Conservation (phyloP, 2,329 filamentous ascomycete species). For the Nigrospora sphaerica region DNA sequence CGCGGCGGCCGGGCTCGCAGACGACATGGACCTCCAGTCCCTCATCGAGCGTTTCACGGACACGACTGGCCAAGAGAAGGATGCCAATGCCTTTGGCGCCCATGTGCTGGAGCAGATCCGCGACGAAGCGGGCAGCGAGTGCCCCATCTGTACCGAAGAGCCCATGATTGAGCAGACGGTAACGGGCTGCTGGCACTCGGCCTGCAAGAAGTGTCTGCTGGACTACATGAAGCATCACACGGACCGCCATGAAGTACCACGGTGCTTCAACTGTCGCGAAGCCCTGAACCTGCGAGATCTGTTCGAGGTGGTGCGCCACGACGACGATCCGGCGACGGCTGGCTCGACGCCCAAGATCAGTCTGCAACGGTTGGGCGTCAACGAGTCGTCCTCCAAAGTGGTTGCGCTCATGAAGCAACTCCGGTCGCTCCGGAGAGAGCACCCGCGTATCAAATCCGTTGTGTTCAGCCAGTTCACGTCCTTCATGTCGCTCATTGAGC, state of each 20-base stretch:
- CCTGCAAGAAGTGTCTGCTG: slow-evolving; percentile 88
- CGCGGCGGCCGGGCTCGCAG: slow-evolving; percentile 71
- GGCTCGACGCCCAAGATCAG: slow-evolving; percentile 45
- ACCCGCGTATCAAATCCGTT: slow-evolving; percentile 75
- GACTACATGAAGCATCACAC: slow-evolving; percentile 84
- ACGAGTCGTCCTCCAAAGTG: slow-evolving; percentile 81
- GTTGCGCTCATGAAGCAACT: slow-evolving; percentile 71
- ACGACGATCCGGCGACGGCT: slow-evolving; percentile 44
- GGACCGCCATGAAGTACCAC: slow-evolving; percentile 65
- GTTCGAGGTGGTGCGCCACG: slow-evolving; percentile 85
- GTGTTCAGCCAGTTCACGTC: slow-evolving; percentile 98
- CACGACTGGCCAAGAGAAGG: slow-evolving; percentile 52
- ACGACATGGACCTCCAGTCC: slow-evolving; percentile 91
- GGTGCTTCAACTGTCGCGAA: slow-evolving; percentile 87
- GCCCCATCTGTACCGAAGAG: slow-evolving; percentile 90
- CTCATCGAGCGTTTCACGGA: slow-evolving; percentile 80
- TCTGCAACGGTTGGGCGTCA: slow-evolving; percentile 52
- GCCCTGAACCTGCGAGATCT: slow-evolving; percentile 75
- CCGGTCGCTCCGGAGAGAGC: slow-evolving; percentile 55
- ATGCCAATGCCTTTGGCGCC: slow-evolving; percentile 69
- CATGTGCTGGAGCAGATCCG: slow-evolving; percentile 88
- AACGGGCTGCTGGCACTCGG: slow-evolving; percentile 95
- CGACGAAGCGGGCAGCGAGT: slow-evolving; percentile 81
- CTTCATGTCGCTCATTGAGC: slow-evolving; percentile 85
- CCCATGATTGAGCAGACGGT: slow-evolving; percentile 93